Conservation (phyloP, 192 early-diverging fungal genomes). For the Spizellomyces punctatus region DNA sequence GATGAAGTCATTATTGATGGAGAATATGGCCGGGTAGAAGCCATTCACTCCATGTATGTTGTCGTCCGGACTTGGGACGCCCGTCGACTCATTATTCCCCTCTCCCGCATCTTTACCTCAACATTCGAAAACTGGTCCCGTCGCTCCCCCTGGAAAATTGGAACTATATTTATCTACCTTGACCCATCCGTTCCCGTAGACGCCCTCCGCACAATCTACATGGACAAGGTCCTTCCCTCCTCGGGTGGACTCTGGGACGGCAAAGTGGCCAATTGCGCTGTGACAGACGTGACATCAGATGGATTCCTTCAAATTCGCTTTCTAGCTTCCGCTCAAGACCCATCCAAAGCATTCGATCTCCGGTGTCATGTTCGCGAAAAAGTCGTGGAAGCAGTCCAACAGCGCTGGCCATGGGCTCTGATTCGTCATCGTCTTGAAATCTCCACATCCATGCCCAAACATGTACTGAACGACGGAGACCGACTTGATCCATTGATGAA, state of each 20-base stretch:
- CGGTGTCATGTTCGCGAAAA: slow-evolving; percentile 33
- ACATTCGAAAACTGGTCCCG: slow-evolving; percentile 37
- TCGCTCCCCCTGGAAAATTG: slow-evolving; percentile 37
- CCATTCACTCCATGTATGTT: slow-evolving; percentile 27
- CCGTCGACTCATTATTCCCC: slow-evolving; percentile 31
- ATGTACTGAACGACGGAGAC: too few species aligned
- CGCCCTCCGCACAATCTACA: slow-evolving; percentile 22
- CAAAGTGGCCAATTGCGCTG: slow-evolving; percentile 28
- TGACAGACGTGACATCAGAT: slow-evolving; percentile 30
- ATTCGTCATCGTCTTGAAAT: slow-evolving; percentile 3
- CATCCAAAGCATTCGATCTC: slow-evolving; percentile 20
- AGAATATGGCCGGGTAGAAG: slow-evolving; percentile 37
- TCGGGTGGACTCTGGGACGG: slow-evolving; percentile 37
- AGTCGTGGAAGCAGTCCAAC: slow-evolving; percentile 7
- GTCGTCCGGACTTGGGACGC: slow-evolving; percentile 35
- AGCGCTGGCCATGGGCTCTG: slow-evolving; percentile 22
- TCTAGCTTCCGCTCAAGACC: slow-evolving; percentile 19
- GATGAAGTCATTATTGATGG: slow-evolving; percentile 37
- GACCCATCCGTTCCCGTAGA: slow-evolving; percentile 20
- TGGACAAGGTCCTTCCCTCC: slow-evolving; percentile 22
- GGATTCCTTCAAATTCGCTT: slow-evolving; percentile 22
- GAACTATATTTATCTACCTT: slow-evolving; percentile 24
- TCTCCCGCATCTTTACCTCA: slow-evolving; percentile 27
- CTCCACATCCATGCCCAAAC: too few species aligned
- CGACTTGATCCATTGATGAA: too few species aligned